Conservation (phyloP, 2,329 filamentous ascomycete species). For the Fusarium gaditjirri region DNA sequence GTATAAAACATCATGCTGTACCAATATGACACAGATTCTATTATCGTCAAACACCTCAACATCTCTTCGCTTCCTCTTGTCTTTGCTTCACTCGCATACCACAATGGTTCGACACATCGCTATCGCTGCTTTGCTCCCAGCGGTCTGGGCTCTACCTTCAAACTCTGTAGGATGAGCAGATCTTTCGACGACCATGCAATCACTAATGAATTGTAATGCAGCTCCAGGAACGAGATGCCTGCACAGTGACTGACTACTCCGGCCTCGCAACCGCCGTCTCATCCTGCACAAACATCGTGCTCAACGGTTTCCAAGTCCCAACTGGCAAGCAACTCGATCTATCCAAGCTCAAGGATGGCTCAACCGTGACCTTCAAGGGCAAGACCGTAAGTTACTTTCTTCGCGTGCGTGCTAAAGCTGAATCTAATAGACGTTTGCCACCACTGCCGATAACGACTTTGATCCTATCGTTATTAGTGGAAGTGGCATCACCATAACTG, state of each 20-base stretch:
- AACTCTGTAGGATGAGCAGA: background rate
- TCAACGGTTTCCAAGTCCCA: constrained; percentile 17
- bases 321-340: constrained; percentile 14
- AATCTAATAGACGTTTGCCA: constrained; percentile 6
- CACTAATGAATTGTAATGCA: accelerated
- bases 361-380: background rate
- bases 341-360: background rate
- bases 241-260: background rate
- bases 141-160: background rate
- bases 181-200: accelerated
- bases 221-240: background rate
- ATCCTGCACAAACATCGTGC: constrained; percentile 18
- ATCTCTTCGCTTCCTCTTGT: accelerated
- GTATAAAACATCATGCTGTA: background rate
- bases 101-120: background rate
- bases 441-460: background rate
- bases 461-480: constrained; percentile 17
- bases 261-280: background rate
- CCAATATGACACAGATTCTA: accelerated
- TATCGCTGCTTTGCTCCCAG: background rate
- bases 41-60: accelerated
- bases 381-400: background rate
- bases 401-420: background rate
- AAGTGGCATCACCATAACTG: constrained; percentile 15
- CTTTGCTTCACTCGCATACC: background rate